phyloP scores from a whole-genome alignment of 345 rosid species.

The Carallia pectinifolia region DNA sequence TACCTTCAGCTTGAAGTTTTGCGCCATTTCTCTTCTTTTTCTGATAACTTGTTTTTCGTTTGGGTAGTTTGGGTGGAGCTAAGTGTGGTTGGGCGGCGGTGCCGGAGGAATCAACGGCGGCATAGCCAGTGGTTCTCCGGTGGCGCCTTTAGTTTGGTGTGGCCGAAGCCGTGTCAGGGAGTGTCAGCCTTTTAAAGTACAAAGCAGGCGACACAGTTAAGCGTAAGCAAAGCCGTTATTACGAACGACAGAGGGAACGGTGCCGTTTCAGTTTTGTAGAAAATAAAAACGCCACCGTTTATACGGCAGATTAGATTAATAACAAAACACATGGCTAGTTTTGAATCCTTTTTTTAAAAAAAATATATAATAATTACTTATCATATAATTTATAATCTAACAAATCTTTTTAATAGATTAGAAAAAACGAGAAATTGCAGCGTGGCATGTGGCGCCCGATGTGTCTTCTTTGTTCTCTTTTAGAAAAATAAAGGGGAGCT shows the following conservation, averaged over 20 bases:
- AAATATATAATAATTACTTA: no score
- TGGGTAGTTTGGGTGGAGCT: constrained; percentile 9
- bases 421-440: no score
- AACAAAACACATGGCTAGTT: no score
- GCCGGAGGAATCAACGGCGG: constrained; percentile 22
- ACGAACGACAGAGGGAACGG: neutral
- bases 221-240: no score
- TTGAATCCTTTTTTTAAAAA: no score
- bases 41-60: neutral
- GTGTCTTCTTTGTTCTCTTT: no score
- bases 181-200: constrained; percentile 3
- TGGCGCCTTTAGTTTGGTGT: neutral
- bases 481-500: no score
- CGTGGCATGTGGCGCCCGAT: no score
- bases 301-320: no score
- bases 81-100: constrained; percentile 30
- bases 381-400: no score
- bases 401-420: no score
- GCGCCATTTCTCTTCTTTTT: constrained; percentile 39
- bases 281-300: no score
- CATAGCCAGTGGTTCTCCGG: constrained; percentile 22
- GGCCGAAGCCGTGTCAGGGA: neutral
- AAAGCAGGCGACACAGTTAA: neutral
- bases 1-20: constrained; percentile 51
- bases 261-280: neutral